Evolutionary conservation across 192 early-diverging fungal species (phyloP), one percentile per base, ranked within the genome.

Genomic region (Phycomyces nitens): DNA sequence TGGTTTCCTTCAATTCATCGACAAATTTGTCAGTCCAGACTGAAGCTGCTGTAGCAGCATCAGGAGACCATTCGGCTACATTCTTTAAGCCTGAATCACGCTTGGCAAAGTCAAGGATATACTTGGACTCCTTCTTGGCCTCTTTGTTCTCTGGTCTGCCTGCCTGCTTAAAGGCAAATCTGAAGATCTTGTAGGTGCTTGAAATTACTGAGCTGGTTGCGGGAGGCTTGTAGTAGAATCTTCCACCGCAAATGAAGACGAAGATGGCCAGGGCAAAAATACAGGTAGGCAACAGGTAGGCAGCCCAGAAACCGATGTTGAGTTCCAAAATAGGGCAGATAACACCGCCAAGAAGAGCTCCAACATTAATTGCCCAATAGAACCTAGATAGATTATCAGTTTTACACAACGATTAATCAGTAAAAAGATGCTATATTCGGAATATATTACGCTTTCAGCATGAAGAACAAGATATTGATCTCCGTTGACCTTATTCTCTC

Each of bases 291-390:
- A 87, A 68, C 23, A 87, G 72, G 42, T 72, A 87, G 0, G 84
- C 85, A 2, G 84, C 74, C 83, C 84, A 87, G 66, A 84, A 87
- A 43, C 78, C 82, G 26, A 85, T 71, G 24, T 85, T 71, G 15
- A 70, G 42, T 64, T 87, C 83, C 10, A 72, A 53, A 16, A 69
- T 34, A 43, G 69, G 72, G 40, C 72, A 69, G 10, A 63, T 27
- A 38, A 77, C 76, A 56, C 66, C 68, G 69, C 82, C 68, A 71
- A 82, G 70, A 61, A 84, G 65, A 83, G 83, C 70, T 22, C 84
- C 84, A 57, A 84, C 79, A 68, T 86, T 86, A 61, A 86, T 80
- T 16, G 83, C 66, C 82, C 82, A 86, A 69, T 89, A 89, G 68
- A 89, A 89, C 60, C 66, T 66, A 58, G 5, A 34, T 15, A 23